Base-by-base conservation (phyloP, 805 yeast species). In the Lipomyces chichibuensis region DNA sequence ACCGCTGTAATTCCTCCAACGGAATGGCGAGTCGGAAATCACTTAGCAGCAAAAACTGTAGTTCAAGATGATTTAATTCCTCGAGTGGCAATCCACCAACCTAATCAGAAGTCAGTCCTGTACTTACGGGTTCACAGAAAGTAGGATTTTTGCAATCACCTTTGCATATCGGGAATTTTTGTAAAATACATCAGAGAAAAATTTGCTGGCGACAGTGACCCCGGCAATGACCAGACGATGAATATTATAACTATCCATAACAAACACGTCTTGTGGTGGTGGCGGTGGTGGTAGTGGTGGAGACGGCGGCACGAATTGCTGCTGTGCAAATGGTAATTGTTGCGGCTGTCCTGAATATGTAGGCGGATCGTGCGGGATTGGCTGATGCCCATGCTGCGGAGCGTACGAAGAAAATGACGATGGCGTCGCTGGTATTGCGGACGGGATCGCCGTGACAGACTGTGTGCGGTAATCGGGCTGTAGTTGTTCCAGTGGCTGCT, bases 201-300 rank as follows among this genome's bases (percentile, higher is more conserved):
- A 94, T 80, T 95, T 95, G 51, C 97, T 90, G 33, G 97, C 91
- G 32, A 95, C 98, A 0, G 99, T 94, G 67, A 95, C 89, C 3
- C 98, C 98, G 13, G 97, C 90, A 59, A 95, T 94, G 60, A 95
- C 91, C 71, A 95, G 83, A 69, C 99, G 84, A 79, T 95, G 99
- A 69, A 95, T 92, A 77, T 95, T 95, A 79, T 90, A 94, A 65
- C 96, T 89, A 78, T 95, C 98, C 93, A 95, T 91, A 9, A 94
- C 97, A 77, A 95, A 93, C 67, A 91, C 60, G 52, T 79, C 76
- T 20, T 57, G 46, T 11, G 69, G 63, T 0, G 61, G 57, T 6
- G 54, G n/a, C 11, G 63, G 51, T 90, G 94, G 61, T 35, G 39
- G 39, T 11, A 51, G n/a, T 7, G 63, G 51, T 76, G 76, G 60